Evolutionary conservation across 495 filamentous ascomycete genomes (phyloP), one percentile per base, ranked within the genome.

Genomic region (Articulospora tetracladia): DNA sequence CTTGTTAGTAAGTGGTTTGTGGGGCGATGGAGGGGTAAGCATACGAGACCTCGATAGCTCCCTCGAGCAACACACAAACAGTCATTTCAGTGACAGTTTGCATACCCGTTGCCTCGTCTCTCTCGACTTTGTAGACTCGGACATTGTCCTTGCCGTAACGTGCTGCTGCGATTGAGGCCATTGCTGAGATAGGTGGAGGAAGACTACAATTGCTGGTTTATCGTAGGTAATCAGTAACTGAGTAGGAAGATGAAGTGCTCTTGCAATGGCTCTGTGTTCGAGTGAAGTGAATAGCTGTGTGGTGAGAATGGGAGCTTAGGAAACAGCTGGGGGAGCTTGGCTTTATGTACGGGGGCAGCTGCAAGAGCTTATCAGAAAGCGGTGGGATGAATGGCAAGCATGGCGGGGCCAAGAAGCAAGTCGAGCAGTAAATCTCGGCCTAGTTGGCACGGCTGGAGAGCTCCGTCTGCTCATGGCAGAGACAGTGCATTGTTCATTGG

Each of bases 111-210:
- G 83, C 77, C 69, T 83, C 82, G 70, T 97, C 85, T 58, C 83
- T 81, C 65, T 94, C 81, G 68, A 96, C 91, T 76, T 98, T 98
- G 83, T 87, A 93, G 62, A 98, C 86, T 69, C 94, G 92, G 80
- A 98, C 88, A 80, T 98, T 98, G 83, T 97, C 93, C 85, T 95
- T 95, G 78, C 91, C 91, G 74, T 95, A 95, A 68, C 87, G 86
- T 69, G 91, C 90, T 71, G 89, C 79, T 60, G 86, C 79, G 56
- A 95, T 76, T 67, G 78, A 73, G 57, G 84, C 72, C 82, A 85
- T 84, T 62, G 64, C 70, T 70, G 49, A 41, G 46, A 28, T 23
- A 23, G 19, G 12, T 34, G 30, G 46, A 28, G 30, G 54, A 53
- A 8, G 41, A 13, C 7, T 53, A 23, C 41, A 49, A 32, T 24